Conservation (phyloP, 108 stramenopile species). For the Pseudonitzschia delicatissima region DNA sequence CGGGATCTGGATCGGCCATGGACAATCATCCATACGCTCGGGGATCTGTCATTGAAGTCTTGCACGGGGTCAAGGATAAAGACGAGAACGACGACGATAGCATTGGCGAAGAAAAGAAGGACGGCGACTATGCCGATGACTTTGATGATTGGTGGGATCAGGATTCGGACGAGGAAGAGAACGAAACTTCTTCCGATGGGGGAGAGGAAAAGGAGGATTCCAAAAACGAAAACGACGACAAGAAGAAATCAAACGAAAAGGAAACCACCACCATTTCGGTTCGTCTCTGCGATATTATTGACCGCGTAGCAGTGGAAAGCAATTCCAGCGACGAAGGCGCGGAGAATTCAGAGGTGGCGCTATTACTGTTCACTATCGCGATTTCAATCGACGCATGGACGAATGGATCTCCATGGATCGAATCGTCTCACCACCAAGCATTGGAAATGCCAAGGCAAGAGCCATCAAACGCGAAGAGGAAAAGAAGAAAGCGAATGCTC, state of each 20-base stretch:
- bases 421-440: slow-evolving; percentile 71
- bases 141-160: slow-evolving; percentile 15
- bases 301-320: slow-evolving; percentile 51
- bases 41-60: slow-evolving; percentile 82
- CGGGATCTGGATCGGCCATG: slow-evolving; percentile 25
- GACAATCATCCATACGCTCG: slow-evolving; percentile 85
- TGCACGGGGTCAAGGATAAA: slow-evolving; percentile 44
- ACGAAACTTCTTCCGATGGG: too few relatives aligned
- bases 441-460: slow-evolving; percentile 82
- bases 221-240: not conserved
- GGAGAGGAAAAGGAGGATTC: not conserved
- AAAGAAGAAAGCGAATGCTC: slow-evolving; percentile 36
- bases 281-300: slow-evolving; percentile 81
- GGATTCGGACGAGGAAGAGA: slow-evolving; percentile 18
- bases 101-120: slow-evolving; percentile 5
- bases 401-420: slow-evolving; percentile 91
- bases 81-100: slow-evolving; percentile 8
- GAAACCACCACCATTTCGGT: slow-evolving; percentile 15
- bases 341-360: not conserved
- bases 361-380: slow-evolving; percentile 85
- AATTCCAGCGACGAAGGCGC: not conserved
- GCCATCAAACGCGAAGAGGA: slow-evolving; percentile 70
- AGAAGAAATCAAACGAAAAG: not conserved
- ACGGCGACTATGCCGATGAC: slow-evolving; percentile 5
- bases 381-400: slow-evolving; percentile 98